Base-by-base conservation (phyloP, 2,329 filamentous ascomycete species). In the Fusarium fujikuroi region DNA sequence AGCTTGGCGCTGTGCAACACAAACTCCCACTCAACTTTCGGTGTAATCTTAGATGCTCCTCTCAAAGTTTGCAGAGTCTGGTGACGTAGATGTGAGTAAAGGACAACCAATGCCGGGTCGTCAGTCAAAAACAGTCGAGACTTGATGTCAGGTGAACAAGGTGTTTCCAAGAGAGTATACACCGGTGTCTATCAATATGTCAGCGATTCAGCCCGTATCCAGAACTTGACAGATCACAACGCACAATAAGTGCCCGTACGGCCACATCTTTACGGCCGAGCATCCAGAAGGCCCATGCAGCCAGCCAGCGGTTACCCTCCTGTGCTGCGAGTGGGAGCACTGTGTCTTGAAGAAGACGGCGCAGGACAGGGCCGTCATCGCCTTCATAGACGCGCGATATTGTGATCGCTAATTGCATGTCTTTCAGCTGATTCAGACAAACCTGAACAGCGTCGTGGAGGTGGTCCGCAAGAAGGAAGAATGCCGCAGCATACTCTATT, bases 211-310 rank as follows among this genome's bases (percentile, higher is more conserved):
- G 19, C 19, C 37, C 14, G 12, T 47, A 4, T 11, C 28, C 15
- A 9, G 16, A 19, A 21, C 9, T 32, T 15, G n/a, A 23, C 19
- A 37, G 23, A 16, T 25, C n/a, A 30, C 16, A 23, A 83, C 91
- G 85, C 83, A 94, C 92, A 75, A 97, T 92, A 7, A 99, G 85
- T 11, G 92, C 91, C 59, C 93, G 90, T 11, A 98, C 94, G 10
- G 95, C 93, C 86, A 95, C 93, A 74, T 97, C 93, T 68, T 92
- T 90, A 70, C 93, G 89, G 42, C 91, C 91, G 9, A 98, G 87
- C 87, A 97, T 93, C 92, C 94, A 97, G 79, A 97, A 97, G 5
- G 94, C 93, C 96, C 96, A 99, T 0, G 93, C 96, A 16, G 95
- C 93, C 66, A 97, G 89, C 95, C 96, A 99, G 64, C 95, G 89